Base-by-base conservation (phyloP, 2,329 filamentous ascomycete species). In the Colletotrichum lindemuthianum region DNA sequence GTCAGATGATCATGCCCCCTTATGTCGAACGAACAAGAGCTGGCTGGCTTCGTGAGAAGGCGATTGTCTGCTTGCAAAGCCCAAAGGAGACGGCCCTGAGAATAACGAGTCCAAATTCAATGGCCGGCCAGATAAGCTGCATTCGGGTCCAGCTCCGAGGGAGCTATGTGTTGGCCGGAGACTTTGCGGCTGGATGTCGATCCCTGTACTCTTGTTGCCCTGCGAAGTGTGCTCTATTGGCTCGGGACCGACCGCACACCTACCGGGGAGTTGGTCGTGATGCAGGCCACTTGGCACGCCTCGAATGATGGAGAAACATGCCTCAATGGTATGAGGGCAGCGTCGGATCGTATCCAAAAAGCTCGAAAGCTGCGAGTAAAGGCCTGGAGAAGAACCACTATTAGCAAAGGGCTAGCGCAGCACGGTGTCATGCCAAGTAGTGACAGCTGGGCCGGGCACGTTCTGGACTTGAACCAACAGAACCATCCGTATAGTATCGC, bases 241-340 rank as follows among this genome's bases (percentile, higher is more conserved):
- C 24, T 61, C 58, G 61, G 61, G 61, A 61, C 58, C 61, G 61
- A 65, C 58, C 58, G 57, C 40, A 43, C 51, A 56, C 12, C 16
- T 13, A 47, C 40, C 41, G 47, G 58, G 43, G 47, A 34, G 41
- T 43, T 61, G 61, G 13, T 8, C 39, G 13, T 32, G 45, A 55
- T 41, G 58, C 61, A 41, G 34, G 52, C 50, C 61, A 61, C 61
- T 52, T 65, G 51, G 61, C 51, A 48, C 61, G 34, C 47, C 41
- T 61, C 58, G 52, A 39, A 48, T 48, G 43, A 34, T 36, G 15
- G n/a, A 6, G 15, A 11, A 13, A 34, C 24, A 51, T 37, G 50
- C 45, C 43, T 37, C 33, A 37, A 10, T 50, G 44, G 34, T 43
- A 24, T 24, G 24, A 24, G 15, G 50, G 24, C 9, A 41, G 33